Evolutionary conservation across 768 basidiomycete species (phyloP).

Genomic region (Xerocomus brunneocitrinus): DNA sequence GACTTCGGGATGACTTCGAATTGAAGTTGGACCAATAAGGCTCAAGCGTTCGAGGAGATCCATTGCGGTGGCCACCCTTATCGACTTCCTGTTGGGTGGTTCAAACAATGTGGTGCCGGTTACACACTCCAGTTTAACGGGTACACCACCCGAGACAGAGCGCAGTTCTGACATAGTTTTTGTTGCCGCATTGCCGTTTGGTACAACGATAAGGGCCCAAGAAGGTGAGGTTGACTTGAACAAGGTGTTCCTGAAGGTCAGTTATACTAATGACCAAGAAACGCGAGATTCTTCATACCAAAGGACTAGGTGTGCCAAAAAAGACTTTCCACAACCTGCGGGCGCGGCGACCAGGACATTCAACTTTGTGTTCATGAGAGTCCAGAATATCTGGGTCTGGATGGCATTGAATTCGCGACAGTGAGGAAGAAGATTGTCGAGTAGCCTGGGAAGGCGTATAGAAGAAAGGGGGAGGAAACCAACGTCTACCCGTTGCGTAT

Average conservation of each 20-base stretch:
- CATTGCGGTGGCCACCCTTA: conserved; percentile 56
- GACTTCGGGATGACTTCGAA: conserved; percentile 46
- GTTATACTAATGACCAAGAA: conserved; percentile 11
- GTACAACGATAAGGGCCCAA: conserved; percentile 62
- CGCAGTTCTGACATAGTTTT: conserved; percentile 56
- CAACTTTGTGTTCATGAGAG: conserved; percentile 56
- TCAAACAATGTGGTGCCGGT: conserved; percentile 31
- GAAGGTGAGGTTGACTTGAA: conserved; percentile 36
- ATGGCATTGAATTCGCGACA: conserved; percentile 70
- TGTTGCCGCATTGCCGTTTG: conserved; percentile 50
- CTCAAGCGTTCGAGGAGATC: conserved; percentile 45
- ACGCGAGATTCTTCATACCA: conserved; percentile 51
- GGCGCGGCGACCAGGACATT: conserved; percentile 79
- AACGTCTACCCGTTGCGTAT: conserved; percentile 62
- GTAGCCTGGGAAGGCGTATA: conserved; percentile 42
- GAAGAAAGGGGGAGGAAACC: conserved; percentile 65
- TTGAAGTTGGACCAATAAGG: conserved; percentile 21
- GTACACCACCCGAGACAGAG: conserved; percentile 32
- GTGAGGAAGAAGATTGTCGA: conserved; percentile 41
- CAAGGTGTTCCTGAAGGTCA: conserved; percentile 49
- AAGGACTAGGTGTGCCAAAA: conserved; percentile 60
- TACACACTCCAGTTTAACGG: conserved; percentile 37
- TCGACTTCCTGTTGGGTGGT: conserved; percentile 36
- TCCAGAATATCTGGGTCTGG: conserved; percentile 90
- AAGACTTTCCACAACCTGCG: conserved; percentile 75